Evolutionary conservation across 495 filamentous ascomycete species (phyloP).

Genomic region (Glutinoglossum americanum): DNA sequence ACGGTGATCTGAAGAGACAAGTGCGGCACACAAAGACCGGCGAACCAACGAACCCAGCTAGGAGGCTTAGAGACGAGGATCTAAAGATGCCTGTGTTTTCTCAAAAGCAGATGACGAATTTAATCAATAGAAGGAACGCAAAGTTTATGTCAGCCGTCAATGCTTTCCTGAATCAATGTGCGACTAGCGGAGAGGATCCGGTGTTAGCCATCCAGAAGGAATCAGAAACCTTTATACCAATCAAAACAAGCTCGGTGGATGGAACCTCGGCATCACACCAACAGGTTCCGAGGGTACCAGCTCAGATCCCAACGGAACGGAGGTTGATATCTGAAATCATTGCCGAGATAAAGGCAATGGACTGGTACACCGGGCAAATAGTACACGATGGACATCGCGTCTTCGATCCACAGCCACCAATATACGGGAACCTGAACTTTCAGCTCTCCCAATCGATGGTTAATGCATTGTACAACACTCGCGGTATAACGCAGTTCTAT

Average conservation of each 20-base stretch:
- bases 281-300: constrained; percentile 26
- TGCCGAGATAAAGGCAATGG: constrained; percentile 52
- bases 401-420: constrained; percentile 66
- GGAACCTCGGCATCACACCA: constrained; percentile 23
- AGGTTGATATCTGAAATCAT: constrained; percentile 72
- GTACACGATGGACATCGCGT: constrained; percentile 86
- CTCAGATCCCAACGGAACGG: constrained; percentile 60
- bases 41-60: constrained; percentile 39
- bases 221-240: constrained; percentile 26
- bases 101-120: constrained; percentile 70
- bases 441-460: constrained; percentile 74
- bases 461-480: constrained; percentile 82
- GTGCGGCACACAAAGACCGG: constrained; percentile 47
- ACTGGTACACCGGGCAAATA: constrained; percentile 85
- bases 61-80: constrained; percentile 49
- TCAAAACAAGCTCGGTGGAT: constrained; percentile 24
- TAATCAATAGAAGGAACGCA: constrained; percentile 79
- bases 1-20: constrained; percentile 74
- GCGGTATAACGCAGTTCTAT: constrained; percentile 70
- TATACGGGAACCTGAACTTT: constrained; percentile 73
- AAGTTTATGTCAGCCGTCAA: constrained; percentile 69
- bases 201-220: constrained; percentile 34
- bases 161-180: constrained; percentile 53
- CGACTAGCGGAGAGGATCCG: constrained; percentile 41
- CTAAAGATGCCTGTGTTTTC: constrained; percentile 86